Base-by-base conservation (phyloP, 768 basidiomycete species). In the Tulasnella sp. region DNA sequence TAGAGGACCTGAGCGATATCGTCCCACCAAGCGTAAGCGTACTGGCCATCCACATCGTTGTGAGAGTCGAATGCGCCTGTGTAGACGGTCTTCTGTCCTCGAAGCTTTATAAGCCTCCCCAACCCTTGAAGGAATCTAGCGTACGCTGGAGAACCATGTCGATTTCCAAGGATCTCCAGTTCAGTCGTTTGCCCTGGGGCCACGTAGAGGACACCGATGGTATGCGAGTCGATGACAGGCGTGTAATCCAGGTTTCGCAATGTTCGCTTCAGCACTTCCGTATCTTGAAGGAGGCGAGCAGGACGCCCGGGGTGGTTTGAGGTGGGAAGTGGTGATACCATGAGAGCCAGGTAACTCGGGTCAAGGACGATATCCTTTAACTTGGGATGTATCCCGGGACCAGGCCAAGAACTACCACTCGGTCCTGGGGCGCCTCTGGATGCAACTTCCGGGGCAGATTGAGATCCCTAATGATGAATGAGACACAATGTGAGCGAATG, bases 11-110 rank as follows among this genome's bases (percentile, higher is more conserved):
- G 94, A 3, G 87, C 84, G 51, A 97, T 93, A 67, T 97, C 93
- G 70, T 98, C 93, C 90, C 94, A 96, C 94, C 95, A 99, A 0
- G 94, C 92, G 68, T 98, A 98, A 0, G 95, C 90, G 68, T 94
- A 96, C 71, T 93, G 88, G 13, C 96, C 96, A 67, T 99, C 93
- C 66, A 87, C 82, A 62, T 92, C 88, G 47, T 65, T 66, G 32
- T 71, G 67, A 7, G 90, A 83, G 67, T 92, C 86, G 24, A 98
- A 77, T 3, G 92, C 90, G 7, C 94, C 96, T 2, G 88, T 87
- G 70, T 94, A 96, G 17, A 98, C 83, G 68, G 95, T 93, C 9
- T 86, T 78, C 70, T 95, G 92, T 9, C 89, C 91, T 17, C 90
- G 83, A 19, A 97, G 75, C 64, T 87, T 82, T 69, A 97, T 89